Percentiles rank a stretch among this genome's conserved stretches.
These are phyloP conservation scores for Lonicera japonica DNA, from an alignment of 129 eudicot species.

Conservation along the genomic window DNA sequence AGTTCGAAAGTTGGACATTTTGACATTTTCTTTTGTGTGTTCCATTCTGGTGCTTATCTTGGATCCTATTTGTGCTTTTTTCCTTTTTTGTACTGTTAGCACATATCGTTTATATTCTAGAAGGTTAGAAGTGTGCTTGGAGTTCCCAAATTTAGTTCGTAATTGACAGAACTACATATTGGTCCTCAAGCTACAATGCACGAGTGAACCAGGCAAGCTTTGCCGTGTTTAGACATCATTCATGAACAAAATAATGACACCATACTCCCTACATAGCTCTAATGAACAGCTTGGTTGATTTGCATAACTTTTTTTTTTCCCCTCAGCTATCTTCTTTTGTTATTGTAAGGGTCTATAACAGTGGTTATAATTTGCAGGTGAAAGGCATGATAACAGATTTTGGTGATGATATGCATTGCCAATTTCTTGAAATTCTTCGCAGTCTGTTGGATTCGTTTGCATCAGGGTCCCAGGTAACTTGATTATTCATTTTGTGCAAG, in stretches of 20 bases:
- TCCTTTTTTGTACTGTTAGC: background rate
- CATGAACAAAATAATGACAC: background rate
- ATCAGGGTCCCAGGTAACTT: slow-evolving; percentile 69
- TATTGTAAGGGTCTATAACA: background rate
- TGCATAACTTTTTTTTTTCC: too few species aligned
- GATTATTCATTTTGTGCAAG: slow-evolving; percentile 2
- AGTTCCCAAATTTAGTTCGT: background rate
- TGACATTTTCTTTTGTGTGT: too few species aligned
- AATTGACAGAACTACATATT: background rate
- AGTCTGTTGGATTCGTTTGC: slow-evolving; percentile 67
- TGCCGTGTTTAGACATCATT: background rate
- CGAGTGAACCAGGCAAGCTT: background rate
- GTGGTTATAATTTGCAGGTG: slow-evolving; percentile 43
- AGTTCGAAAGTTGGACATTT: too few species aligned
- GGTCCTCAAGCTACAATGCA: background rate
- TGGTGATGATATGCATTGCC: slow-evolving; percentile 95
- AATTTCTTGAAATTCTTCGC: slow-evolving; percentile 82
- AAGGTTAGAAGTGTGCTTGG: background rate
- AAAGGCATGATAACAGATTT: slow-evolving; percentile 88
- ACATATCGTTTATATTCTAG: background rate
- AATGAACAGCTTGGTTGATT: background rate
- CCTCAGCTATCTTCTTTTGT: background rate
- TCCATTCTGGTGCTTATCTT: background rate
- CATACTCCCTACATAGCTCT: too few species aligned
- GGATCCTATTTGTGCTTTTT: background rate